Evolutionary conservation across 257 asterid genomes (phyloP), one percentile per base, ranked within the genome.

Genomic region (Solanum clarkiae): DNA sequence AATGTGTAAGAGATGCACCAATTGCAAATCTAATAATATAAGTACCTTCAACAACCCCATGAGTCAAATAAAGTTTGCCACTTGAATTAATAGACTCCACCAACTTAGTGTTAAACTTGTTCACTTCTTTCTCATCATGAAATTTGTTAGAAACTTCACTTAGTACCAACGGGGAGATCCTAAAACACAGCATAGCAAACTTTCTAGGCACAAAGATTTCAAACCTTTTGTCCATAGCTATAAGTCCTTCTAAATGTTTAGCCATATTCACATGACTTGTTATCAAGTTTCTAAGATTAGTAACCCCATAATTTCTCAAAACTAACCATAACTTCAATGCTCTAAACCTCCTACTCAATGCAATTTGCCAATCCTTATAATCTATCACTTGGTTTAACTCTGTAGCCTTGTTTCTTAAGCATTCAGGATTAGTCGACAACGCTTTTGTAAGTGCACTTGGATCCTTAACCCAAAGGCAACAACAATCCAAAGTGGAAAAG

Each of bases 391-490:
- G 91, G 44, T 92, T 91, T 0, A 92, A 80, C 2, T 92, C 97
- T 1, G 97, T 91, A 7, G 97, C 97, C 18, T 88, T 90, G 92
- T 94, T 94, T 7, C 95, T 47, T 11, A 94, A 86, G 26, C 84
- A 90, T 20, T 92, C 97, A 0, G 97, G 97, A 66, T 91, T 89
- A 0, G 97, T 94, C 0, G 97, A 92, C 40, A 94, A 85, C 1
- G 97, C 94, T 11, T 91, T 85, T 1, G 91, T 91, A 32, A 94
- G 85, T 8, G 93, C 91, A 63, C 86, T 26, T 0, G 98, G 97
- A 16, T 94, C 88, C 20, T 93, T 94, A 13, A 94, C 94, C 98
- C 98, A 94, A 4, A 94, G 88, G 87, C 98, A 94, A 56, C 98
- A 94, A 86, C 98, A 94, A 71, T 94, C 97, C 5, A 94, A 59